Percentiles rank a stretch among this genome's conserved stretches.
phyloP scores from a whole-genome alignment of 805 yeast species.

The Teunomyces atbi region DNA sequence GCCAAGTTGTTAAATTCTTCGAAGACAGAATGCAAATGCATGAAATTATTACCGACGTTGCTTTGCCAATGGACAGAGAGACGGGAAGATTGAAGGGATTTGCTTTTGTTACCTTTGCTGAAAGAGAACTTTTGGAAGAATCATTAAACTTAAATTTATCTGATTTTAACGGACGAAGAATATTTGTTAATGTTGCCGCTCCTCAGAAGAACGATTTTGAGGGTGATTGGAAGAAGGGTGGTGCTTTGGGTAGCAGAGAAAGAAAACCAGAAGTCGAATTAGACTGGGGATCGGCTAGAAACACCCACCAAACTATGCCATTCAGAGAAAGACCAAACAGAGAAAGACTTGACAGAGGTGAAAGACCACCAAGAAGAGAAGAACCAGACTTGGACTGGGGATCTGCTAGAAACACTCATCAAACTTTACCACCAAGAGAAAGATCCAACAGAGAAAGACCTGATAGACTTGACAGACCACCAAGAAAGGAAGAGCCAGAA shows the following conservation, averaged over 20 bases:
- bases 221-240: constrained; percentile 40
- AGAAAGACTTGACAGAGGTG: constrained; percentile 20
- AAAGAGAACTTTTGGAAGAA: constrained; percentile 48
- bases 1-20: constrained; percentile 57
- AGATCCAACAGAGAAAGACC: constrained; percentile 16
- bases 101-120: constrained; percentile 52
- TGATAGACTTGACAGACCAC: constrained; percentile 15
- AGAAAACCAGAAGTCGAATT: constrained; percentile 53
- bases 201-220: constrained; percentile 49
- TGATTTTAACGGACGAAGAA: constrained; percentile 48
- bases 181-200: constrained; percentile 58
- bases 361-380: constrained; percentile 28
- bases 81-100: constrained; percentile 63
- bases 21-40: constrained; percentile 53
- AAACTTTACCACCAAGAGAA: constrained; percentile 35
- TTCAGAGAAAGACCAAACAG: constrained; percentile 24
- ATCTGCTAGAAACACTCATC: constrained; percentile 31
- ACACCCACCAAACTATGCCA: constrained; percentile 30
- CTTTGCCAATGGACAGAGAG: constrained; percentile 66
- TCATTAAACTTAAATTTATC: constrained; percentile 46
- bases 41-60: constrained; percentile 57
- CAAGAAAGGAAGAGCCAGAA: constrained; percentile 51
- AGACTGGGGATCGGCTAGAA: constrained; percentile 58
- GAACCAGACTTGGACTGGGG: constrained; percentile 46
- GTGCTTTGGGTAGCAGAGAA: constrained; percentile 9